Evolutionary conservation across 164 flowering plant genomes (phyloP).

Genomic region (Nymphaea thermarum): DNA sequence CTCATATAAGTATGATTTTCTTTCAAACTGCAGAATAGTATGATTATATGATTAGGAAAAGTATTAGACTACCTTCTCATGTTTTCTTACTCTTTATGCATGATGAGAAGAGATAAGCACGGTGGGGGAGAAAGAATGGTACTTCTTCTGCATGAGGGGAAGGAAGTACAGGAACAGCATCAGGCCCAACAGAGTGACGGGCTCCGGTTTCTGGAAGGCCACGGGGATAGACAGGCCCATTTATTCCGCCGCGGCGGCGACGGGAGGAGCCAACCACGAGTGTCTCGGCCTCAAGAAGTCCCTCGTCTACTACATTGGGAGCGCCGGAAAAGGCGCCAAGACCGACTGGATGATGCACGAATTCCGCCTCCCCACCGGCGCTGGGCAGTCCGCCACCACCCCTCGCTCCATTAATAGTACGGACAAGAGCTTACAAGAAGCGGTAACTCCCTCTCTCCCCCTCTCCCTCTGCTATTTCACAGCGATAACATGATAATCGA

Average conservation of each 20-base stretch:
- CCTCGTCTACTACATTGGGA: conserved; percentile 76
- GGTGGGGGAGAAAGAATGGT: conserved; percentile 56
- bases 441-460: conserved; percentile 21
- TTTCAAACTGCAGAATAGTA: too few relatives aligned
- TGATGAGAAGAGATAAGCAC: conserved; percentile 20
- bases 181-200: conserved; percentile 89
- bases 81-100: not conserved
- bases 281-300: conserved; percentile 81
- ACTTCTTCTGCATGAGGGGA: conserved; percentile 85
- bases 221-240: conserved; percentile 85
- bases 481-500: not conserved
- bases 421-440: conserved; percentile 20
- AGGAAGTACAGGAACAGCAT: conserved; percentile 84
- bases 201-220: conserved; percentile 97
- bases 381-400: not conserved
- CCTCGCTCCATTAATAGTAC: conserved; percentile 3
- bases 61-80: not conserved
- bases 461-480: not conserved
- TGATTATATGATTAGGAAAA: too few relatives aligned
- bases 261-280: conserved; percentile 17
- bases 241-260: conserved; percentile 15
- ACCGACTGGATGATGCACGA: conserved; percentile 99
- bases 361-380: conserved; percentile 59
- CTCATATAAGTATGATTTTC: not conserved
- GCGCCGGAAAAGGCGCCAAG: conserved; percentile 91